Evolutionary conservation across 257 asterid species (phyloP).

Genomic region (Ehretia macrophylla): DNA sequence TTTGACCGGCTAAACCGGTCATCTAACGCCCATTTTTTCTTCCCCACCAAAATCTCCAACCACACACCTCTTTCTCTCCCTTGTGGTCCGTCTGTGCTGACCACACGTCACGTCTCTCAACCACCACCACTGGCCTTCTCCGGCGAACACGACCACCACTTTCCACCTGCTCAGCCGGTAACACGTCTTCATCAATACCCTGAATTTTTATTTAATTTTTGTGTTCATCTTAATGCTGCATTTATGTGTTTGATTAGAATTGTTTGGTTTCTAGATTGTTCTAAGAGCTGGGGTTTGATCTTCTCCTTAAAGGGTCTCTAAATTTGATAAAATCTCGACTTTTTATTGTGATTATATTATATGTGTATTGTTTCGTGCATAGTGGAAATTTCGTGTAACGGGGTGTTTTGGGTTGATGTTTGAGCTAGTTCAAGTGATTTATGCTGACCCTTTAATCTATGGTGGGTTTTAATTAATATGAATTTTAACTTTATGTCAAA

Average conservation of each 20-base stretch:
- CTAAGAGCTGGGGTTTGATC: not conserved
- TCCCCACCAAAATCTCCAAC: not conserved
- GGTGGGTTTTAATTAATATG: not conserved
- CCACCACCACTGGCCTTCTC: conserved; percentile 6
- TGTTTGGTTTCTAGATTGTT: conserved; percentile 6
- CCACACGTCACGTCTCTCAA: conserved; percentile 19
- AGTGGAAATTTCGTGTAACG: too few relatives aligned
- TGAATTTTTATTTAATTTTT: not conserved
- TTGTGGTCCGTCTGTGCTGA: conserved; percentile 13
- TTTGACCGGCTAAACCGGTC: conserved; percentile 8
- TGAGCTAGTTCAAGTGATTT: not conserved
- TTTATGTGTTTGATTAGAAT: not conserved
- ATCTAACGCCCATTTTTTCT: not conserved
- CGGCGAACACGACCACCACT: conserved; percentile 5
- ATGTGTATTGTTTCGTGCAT: not conserved
- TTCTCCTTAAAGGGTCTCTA: not conserved
- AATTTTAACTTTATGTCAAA: too few relatives aligned
- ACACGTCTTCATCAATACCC: not conserved
- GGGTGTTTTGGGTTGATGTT: not conserved
- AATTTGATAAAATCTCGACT: not conserved
- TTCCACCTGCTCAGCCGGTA: conserved; percentile 1
- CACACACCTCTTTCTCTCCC: not conserved
- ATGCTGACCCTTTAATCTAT: too few relatives aligned
- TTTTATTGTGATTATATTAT: not conserved
- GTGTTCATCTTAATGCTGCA: not conserved